Base-by-base conservation (phyloP, 345 rosid genomes). In the Microcos paniculata region DNA sequence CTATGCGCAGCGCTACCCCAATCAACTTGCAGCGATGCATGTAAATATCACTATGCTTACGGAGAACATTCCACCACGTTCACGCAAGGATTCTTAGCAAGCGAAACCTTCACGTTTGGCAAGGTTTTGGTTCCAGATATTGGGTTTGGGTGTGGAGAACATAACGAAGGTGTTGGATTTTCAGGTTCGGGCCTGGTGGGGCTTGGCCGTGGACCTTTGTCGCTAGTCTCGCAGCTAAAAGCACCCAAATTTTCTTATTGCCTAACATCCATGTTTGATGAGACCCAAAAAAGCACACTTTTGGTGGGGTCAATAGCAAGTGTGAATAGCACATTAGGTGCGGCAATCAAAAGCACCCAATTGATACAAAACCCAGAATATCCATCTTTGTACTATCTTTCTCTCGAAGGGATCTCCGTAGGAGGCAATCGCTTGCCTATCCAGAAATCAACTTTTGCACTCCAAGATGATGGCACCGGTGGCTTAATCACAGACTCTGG, bases 401-500 rank as follows among this genome's bases (percentile, higher is more conserved):
- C 88, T 4, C 86, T 96, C 15, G 66, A 96, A 87, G 99, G 96
- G 7, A 92, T 96, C 52, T 84, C 97, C 0, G 98, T 96, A 2
- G 99, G 99, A 30, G 75, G 62, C 57, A 84, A 75, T 77, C 86
- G 85, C 58, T 85, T 93, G 62, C 77, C 91, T n/a, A 80, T 93
- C 77, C 82, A 88, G 62, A 56, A 85, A 85, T 86, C 98, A 28
- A 88, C 90, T 48, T 92, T 96, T n/a, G 74, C 85, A 16, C 80
- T 96, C 76, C 80, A 82, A 31, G 83, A 83, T 11, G 97, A 96
- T 77, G 98, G 99, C 4, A 85, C 77, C 0, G 99, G 98, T 49
- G 98, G 99, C 13, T n/a, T 93, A 74, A 90, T 93, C 64, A 93
- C 92, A 16, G 99, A 96, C 81, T 93, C 98, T 0, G 99, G 99